These are phyloP conservation scores for Moesziomyces sp. DNA, from an alignment of 1,284 basidiomycete genomes.

Conservation along the genomic window DNA sequence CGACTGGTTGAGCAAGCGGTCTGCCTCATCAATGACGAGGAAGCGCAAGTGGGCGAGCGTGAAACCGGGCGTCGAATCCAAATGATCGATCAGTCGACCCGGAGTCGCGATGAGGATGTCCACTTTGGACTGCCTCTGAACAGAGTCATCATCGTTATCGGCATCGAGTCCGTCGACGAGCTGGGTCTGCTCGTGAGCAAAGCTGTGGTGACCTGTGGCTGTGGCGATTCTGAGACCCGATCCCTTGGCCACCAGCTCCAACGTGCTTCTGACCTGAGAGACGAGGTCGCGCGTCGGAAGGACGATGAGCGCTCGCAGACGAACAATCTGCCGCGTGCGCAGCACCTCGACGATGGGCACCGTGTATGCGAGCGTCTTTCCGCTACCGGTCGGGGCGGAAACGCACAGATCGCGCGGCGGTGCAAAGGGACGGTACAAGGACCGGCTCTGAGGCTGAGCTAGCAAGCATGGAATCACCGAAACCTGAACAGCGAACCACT, in stretches of 20 bases:
- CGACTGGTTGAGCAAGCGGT: constrained; percentile 90
- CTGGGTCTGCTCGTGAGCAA: constrained; percentile 62
- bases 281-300: constrained; percentile 97
- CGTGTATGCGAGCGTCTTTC: constrained; percentile 94
- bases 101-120: constrained; percentile 96
- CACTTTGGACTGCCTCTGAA: constrained; percentile 70
- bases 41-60: constrained; percentile 93
- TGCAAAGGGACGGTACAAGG: constrained; percentile 78
- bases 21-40: constrained; percentile 97
- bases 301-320: constrained; percentile 89
- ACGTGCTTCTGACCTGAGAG: constrained; percentile 87
- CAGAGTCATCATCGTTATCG: constrained; percentile 10
- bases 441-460: constrained; percentile 61
- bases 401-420: constrained; percentile 87
- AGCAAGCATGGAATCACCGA: constrained; percentile 82
- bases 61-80: constrained; percentile 85
- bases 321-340: constrained; percentile 56
- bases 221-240: constrained; percentile 81
- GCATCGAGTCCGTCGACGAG: constrained; percentile 24
- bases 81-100: constrained; percentile 91
- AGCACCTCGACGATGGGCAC: constrained; percentile 83
- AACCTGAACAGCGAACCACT: constrained; percentile 77
- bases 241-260: constrained; percentile 80
- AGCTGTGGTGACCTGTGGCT: constrained; percentile 64
- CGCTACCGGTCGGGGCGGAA: constrained; percentile 97